Evolutionary conservation across 2,329 filamentous ascomycete species (phyloP), one percentile per base, ranked within the genome.

Genomic region (Thielaviopsis euricoi): DNA sequence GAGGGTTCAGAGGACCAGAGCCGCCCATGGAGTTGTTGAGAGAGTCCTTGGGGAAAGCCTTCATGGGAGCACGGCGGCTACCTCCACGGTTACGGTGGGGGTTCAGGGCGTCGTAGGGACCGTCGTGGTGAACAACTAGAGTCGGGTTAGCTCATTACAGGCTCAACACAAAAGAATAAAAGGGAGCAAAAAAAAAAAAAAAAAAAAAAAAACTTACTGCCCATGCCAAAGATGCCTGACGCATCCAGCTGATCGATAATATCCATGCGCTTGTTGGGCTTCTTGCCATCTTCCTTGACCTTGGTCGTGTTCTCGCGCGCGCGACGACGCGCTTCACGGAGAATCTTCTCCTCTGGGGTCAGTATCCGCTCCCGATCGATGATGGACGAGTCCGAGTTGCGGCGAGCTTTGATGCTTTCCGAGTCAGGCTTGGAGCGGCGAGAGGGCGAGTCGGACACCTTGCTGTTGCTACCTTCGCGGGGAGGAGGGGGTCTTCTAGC

Each of bases 171-270:
- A 15, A 9, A 25, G n/a, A n/a, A n/a, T n/a, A n/a, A n/a, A n/a
- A n/a, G n/a, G n/a, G n/a, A n/a, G n/a, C n/a, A n/a, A 48, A 51
- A 29, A 12, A 21, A 49, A 33, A 53, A 13, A 21, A 5, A 13
- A 21, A n/a, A 22, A 13, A 29, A 22, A 29, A 37, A 15, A 49
- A 53, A 82, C 87, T 73, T 76, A 94, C 89, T 75, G 71, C 91
- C 90, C 65, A 86, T 88, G 59, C 93, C 91, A 67, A 95, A 96
- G 64, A 97, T 94, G 69, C 90, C 90, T 4, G 90, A 96, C 62
- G 93, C 90, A 73, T 97, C 93, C 63, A 98, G 76, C 69, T 96
- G 91, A 73, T 98, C 93, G 66, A 98, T 97, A 52, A 97, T 80
- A 68, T 98, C 93, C 63, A 97, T 71, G 63, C 76, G 77, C 56